Percentiles rank a stretch among this genome's conserved stretches.
Conservation (phyloP, 139 green algal species). For the Choricystis sp. region DNA sequence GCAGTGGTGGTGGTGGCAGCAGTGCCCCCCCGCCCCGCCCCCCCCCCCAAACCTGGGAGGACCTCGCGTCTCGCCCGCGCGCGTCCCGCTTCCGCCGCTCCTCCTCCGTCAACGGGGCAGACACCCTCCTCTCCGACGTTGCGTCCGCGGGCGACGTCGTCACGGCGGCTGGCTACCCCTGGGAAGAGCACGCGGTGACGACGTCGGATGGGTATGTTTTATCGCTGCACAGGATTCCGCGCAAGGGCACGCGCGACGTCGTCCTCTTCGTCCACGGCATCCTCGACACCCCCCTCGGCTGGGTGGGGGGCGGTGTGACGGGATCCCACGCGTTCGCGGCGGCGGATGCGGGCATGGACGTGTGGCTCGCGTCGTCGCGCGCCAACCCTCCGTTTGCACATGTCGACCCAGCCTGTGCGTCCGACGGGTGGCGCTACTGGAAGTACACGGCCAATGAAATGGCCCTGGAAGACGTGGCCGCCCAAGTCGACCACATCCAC, state of each 20-base stretch:
- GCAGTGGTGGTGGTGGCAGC: not conserved
- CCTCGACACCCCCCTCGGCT: conserved; percentile 81
- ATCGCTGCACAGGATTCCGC: conserved; percentile 63
- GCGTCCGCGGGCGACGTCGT: not conserved
- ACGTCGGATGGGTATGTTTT: conserved; percentile 77
- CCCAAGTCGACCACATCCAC: conserved; percentile 60
- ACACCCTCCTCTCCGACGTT: not conserved
- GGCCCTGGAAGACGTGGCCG: conserved; percentile 46
- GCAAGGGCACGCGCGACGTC: conserved; percentile 28
- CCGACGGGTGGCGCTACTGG: conserved; percentile 55
- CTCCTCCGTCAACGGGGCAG: conserved; percentile 6
- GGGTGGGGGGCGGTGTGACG: conserved; percentile 62
- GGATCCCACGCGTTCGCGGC: conserved; percentile 75
- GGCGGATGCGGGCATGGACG: conserved; percentile 78
- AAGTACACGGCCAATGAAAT: conserved; percentile 74
- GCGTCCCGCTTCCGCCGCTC: not conserved
- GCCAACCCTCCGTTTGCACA: conserved; percentile 63
- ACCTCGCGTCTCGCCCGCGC: not conserved
- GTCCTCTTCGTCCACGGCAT: conserved; percentile 84
- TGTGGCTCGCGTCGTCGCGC: conserved; percentile 82
- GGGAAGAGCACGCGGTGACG: conserved; percentile 47
- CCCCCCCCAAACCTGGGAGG: not conserved
- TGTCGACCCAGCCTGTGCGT: not conserved
- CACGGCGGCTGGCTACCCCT: conserved; percentile 27
- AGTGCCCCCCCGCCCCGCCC: not conserved